These are phyloP conservation scores for Geotrichum reessii DNA, from an alignment of 1,139 yeast genomes.

Conservation along the genomic window DNA sequence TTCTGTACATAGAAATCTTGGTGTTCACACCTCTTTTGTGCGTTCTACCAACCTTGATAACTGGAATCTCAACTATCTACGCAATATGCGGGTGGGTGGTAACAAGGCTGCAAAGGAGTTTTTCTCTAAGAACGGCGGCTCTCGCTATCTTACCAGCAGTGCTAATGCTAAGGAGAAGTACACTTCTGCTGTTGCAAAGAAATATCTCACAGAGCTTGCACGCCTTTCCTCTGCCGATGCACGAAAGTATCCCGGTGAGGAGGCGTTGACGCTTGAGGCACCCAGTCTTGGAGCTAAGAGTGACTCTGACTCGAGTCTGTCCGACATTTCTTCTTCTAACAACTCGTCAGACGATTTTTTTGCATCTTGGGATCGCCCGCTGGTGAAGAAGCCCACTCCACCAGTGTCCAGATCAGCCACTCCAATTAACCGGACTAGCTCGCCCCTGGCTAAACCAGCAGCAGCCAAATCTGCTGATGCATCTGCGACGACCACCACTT, in stretches of 20 bases:
- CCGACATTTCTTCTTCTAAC: conserved; percentile 15
- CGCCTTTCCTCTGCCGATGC: conserved; percentile 64
- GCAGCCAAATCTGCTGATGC: conserved; percentile 11
- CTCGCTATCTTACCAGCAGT: conserved; percentile 51
- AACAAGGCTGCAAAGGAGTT: conserved; percentile 68
- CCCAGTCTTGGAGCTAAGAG: conserved; percentile 30
- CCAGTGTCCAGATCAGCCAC: conserved; percentile 48
- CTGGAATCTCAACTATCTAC: conserved; percentile 84
- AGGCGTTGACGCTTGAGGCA: conserved; percentile 43
- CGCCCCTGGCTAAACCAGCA: conserved; percentile 26
- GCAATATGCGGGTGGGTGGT: conserved; percentile 93
- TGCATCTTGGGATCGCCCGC: conserved; percentile 82
- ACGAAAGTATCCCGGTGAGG: conserved; percentile 57
- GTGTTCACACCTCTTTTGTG: conserved; percentile 95
- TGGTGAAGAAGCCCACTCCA: conserved; percentile 44
- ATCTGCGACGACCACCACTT: conserved; percentile 19
- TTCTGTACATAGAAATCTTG: conserved; percentile 89
- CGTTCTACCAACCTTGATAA: conserved; percentile 97
- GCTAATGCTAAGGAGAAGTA: conserved; percentile 73
- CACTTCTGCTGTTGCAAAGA: conserved; percentile 68
- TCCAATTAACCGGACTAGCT: conserved; percentile 32
- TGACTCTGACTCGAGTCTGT: conserved; percentile 30
- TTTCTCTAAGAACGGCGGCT: conserved; percentile 78
- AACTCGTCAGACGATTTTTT: conserved; percentile 74
- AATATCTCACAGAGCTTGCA: conserved; percentile 74